Evolutionary conservation across 495 filamentous ascomycete species (phyloP).

Genomic region (Glonium stellatum): DNA sequence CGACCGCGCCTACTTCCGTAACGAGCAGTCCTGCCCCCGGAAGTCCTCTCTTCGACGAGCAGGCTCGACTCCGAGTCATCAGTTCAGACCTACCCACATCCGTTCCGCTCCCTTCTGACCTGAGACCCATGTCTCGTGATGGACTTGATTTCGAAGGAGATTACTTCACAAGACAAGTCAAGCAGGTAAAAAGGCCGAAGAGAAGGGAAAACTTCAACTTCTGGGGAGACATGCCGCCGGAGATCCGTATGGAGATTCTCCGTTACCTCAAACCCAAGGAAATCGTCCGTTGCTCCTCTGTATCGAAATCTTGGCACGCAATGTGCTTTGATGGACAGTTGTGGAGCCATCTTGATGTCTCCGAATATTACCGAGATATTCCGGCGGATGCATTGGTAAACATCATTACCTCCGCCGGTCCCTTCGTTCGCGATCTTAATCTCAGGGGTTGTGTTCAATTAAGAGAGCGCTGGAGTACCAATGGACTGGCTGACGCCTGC

Average conservation of each 20-base stretch:
- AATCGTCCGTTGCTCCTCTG: constrained; percentile 69
- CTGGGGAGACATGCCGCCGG: constrained; percentile 73
- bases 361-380: constrained; percentile 81
- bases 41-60: constrained; percentile 37
- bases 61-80: constrained; percentile 47
- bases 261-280: constrained; percentile 71
- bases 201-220: constrained; percentile 56
- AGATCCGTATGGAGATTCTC: constrained; percentile 74
- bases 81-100: constrained; percentile 42
- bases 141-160: constrained; percentile 36
- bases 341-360: constrained; percentile 77
- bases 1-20: constrained; percentile 57
- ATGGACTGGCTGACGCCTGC: constrained; percentile 71
- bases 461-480: constrained; percentile 66
- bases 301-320: constrained; percentile 73
- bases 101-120: constrained; percentile 58
- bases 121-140: constrained; percentile 45
- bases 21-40: constrained; percentile 46
- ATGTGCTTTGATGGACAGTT: constrained; percentile 95
- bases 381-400: constrained; percentile 74
- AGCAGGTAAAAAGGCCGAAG: constrained; percentile 30
- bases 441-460: constrained; percentile 71
- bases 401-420: constrained; percentile 76
- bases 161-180: constrained; percentile 42
- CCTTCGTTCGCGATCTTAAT: constrained; percentile 87